Base-by-base conservation (phyloP, 1,139 yeast genomes). In the Kurtzmaniella natalensis region DNA sequence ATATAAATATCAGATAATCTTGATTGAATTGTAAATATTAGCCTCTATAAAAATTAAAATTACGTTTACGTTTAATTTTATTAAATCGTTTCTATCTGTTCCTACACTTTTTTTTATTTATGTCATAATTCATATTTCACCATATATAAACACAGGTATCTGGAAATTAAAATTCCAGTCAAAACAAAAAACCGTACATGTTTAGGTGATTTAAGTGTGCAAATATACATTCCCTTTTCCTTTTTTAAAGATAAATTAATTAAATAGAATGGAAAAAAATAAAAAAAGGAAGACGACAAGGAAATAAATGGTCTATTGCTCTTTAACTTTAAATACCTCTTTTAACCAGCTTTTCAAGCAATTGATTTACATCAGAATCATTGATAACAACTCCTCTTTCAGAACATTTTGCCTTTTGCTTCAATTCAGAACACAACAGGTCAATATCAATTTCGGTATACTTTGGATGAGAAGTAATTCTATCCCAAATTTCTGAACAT, bases 401-500 rank as follows among this genome's bases (percentile, higher is more conserved):
- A 4, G 95, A 81, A 64, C 98, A 92, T 59, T 87, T 88, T n/a
- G 97, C 97, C 71, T 89, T 92, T 28, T 79, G 63, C 60, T 89
- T 82, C 54, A 92, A 72, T 59, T 92, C 98, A 26, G 64, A 57
- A 70, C 98, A 92, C 51, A 92, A 72, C 2, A 95, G 94, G 55
- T 89, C 96, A 44, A 92, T 88, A 58, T 92, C 97, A 37, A 92
- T 70, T 41, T 89, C 96, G 5, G 94, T 79, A 58, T 89, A 92
- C 55, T 83, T 79, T 23, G 98, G 97, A 67, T 92, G 96, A 11
- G 94, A 64, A 3, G 96, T 85, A 26, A 92, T 84, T 51, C 97
- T 75, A 56, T 89, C 97, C 98, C 98, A 92, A 16, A 89, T 83
- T 48, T 88, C 96, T 1, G 94, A 78, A 57, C 98, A 92, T 50